phyloP scores from a whole-genome alignment of 139 green algal genomes.

The Volvox africanus region DNA sequence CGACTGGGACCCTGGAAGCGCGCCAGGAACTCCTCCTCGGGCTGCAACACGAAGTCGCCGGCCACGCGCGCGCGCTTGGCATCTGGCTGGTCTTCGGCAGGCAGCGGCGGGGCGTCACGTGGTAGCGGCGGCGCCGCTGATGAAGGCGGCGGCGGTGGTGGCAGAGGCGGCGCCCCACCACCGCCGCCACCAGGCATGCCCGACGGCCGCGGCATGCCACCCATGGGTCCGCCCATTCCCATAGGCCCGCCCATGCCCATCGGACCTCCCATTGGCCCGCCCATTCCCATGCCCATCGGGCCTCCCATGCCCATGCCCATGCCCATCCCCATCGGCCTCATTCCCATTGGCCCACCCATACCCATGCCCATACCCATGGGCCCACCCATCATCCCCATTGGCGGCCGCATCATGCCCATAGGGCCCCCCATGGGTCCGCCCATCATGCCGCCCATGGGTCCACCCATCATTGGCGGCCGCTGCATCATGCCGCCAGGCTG shows the following conservation, averaged over 20 bases:
- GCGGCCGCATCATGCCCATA: constrained; percentile 31
- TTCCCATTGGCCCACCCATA: constrained; percentile 46
- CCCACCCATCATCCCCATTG: neutral
- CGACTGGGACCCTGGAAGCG: constrained; percentile 42
- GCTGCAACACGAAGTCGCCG: constrained; percentile 80
- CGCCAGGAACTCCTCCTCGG: constrained; percentile 87
- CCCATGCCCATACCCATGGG: constrained; percentile 38
- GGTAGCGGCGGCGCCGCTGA: constrained; percentile 34
- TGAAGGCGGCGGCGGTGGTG: constrained; percentile 4
- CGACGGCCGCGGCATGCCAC: constrained; percentile 21
- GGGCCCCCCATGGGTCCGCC: constrained; percentile 19
- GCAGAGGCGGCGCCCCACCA: constrained; percentile 28
- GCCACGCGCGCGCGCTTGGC: constrained; percentile 67
- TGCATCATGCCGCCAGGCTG: constrained; percentile 8
- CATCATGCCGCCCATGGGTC: constrained; percentile 5
- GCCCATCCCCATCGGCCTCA: constrained; percentile 49
- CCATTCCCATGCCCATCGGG: constrained; percentile 30
- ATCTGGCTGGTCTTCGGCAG: constrained; percentile 66
- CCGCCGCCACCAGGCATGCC: constrained; percentile 29
- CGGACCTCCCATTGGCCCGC: neutral
- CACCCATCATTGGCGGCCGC: constrained; percentile 15
- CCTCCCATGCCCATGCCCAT: constrained; percentile 9
- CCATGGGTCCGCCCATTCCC: constrained; percentile 30
- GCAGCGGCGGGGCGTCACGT: constrained; percentile 53
- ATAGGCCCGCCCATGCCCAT: constrained; percentile 47